These are phyloP conservation scores for Ophiostoma sp. DNA, from an alignment of 2,329 filamentous ascomycete species.

Conservation along the genomic window DNA sequence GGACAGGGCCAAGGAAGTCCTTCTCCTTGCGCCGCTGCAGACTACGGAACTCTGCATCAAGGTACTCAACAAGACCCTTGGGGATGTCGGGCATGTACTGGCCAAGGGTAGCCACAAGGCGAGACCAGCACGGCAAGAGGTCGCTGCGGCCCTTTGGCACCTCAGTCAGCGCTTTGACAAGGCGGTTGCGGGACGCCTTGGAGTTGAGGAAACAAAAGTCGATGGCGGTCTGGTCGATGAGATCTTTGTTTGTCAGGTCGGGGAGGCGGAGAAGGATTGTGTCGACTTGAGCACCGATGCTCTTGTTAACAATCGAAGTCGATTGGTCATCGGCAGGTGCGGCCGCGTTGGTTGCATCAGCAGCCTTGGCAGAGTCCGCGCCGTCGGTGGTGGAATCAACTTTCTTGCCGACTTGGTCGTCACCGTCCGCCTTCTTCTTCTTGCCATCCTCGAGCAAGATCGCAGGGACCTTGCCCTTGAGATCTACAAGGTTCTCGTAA, in stretches of 20 bases:
- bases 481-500: constrained; percentile 93
- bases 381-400: constrained; percentile 46
- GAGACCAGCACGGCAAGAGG: constrained; percentile 85
- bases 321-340: constrained; percentile 71
- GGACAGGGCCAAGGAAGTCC: constrained; percentile 91
- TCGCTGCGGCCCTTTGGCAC: constrained; percentile 93
- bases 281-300: constrained; percentile 94
- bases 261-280: constrained; percentile 83
- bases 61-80: constrained; percentile 84
- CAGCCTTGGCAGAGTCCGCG: constrained; percentile 47
- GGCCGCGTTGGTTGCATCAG: constrained; percentile 47
- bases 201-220: constrained; percentile 99
- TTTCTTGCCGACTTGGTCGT: constrained; percentile 82
- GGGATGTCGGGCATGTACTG: constrained; percentile 94
- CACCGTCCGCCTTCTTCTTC: constrained; percentile 88
- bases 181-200: constrained; percentile 91
- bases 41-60: constrained; percentile 96
- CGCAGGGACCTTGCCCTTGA: constrained; percentile 92
- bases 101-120: constrained; percentile 87
- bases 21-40: constrained; percentile 96
- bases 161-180: constrained; percentile 90
- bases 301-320: constrained; percentile 95
- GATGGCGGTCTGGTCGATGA: constrained; percentile 86
- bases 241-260: constrained; percentile 86
- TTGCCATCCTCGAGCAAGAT: constrained; percentile 92